A percentile compares a stretch with the other conserved stretches of the same genome.
phyloP scores from a whole-genome alignment of 2,329 filamentous ascomycete species.

The Huntiella savannae region DNA sequence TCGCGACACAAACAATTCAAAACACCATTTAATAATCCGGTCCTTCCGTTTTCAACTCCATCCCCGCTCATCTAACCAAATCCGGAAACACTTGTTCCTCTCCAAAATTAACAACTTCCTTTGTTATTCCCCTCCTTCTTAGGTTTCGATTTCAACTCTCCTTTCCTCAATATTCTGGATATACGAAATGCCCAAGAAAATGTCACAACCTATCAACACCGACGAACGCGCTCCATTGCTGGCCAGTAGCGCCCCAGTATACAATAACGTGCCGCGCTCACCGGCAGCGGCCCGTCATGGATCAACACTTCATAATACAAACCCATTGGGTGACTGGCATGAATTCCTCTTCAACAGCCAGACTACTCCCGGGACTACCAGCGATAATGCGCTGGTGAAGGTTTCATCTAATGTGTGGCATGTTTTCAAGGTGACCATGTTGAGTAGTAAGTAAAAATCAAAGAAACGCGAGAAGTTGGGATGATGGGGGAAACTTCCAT shows the following conservation, averaged over 20 bases:
- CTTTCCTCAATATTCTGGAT: not conserved
- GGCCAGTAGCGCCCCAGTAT: slow-evolving; percentile 15
- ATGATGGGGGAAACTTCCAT: too few relatives aligned
- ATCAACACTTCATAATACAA: not conserved
- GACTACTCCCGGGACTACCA: slow-evolving; percentile 33
- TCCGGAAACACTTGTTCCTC: too few relatives aligned
- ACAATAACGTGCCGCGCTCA: not conserved
- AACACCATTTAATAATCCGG: too few relatives aligned
- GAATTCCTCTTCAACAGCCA: slow-evolving; percentile 26
- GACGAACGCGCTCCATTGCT: slow-evolving; percentile 26
- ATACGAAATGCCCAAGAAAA: slow-evolving; percentile 11
- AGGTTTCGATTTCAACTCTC: not conserved
- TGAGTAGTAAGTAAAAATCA: slow-evolving; percentile 32
- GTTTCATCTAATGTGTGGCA: slow-evolving; percentile 24
- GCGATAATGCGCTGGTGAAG: slow-evolving; percentile 17
- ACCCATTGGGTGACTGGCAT: slow-evolving; percentile 4
- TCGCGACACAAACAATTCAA: too few relatives aligned
- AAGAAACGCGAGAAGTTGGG: not conserved
- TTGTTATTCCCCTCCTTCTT: too few relatives aligned
- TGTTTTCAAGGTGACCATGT: slow-evolving; percentile 34
- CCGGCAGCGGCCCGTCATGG: not conserved
- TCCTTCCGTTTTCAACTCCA: too few relatives aligned
- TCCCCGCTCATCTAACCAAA: too few relatives aligned
- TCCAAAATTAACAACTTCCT: too few relatives aligned
- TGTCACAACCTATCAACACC: slow-evolving; percentile 13